Conservation (phyloP, 1,284 basidiomycete species). For the Cutaneotrichosporon cavernicola region DNA sequence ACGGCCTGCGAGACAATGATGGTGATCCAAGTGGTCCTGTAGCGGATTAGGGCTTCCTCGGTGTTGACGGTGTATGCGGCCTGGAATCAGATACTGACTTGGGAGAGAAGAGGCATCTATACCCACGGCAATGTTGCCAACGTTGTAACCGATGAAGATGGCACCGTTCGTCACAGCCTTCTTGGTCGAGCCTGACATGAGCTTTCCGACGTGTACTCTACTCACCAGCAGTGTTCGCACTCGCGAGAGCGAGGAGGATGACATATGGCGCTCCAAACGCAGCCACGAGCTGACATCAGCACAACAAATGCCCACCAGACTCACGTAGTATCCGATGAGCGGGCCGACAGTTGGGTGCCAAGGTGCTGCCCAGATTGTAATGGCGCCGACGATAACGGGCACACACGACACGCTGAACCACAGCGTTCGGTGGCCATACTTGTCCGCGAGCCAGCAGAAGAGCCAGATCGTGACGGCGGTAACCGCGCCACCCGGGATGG, state of each 20-base stretch:
- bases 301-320: neutral
- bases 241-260: constrained; percentile 53
- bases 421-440: constrained; percentile 44
- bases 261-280: constrained; percentile 58
- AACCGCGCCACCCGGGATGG: constrained; percentile 54
- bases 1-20: constrained; percentile 53
- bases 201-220: neutral
- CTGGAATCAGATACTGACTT: neutral
- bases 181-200: constrained; percentile 52
- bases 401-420: constrained; percentile 55
- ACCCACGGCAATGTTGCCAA: constrained; percentile 46
- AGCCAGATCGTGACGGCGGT: constrained; percentile 55
- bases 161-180: constrained; percentile 52
- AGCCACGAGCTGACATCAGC: constrained; percentile 34
- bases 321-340: constrained; percentile 55
- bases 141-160: constrained; percentile 55
- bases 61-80: constrained; percentile 49
- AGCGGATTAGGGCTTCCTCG: constrained; percentile 49
- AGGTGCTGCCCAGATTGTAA: constrained; percentile 54
- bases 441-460: constrained; percentile 52
- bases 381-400: constrained; percentile 56
- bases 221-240: constrained; percentile 53
- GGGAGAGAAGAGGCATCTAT: neutral
- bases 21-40: constrained; percentile 56
- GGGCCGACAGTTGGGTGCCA: constrained; percentile 55